Evolutionary conservation across 257 asterid genomes (phyloP), one percentile per base, ranked within the genome.

Genomic region (Ballota nigra): DNA sequence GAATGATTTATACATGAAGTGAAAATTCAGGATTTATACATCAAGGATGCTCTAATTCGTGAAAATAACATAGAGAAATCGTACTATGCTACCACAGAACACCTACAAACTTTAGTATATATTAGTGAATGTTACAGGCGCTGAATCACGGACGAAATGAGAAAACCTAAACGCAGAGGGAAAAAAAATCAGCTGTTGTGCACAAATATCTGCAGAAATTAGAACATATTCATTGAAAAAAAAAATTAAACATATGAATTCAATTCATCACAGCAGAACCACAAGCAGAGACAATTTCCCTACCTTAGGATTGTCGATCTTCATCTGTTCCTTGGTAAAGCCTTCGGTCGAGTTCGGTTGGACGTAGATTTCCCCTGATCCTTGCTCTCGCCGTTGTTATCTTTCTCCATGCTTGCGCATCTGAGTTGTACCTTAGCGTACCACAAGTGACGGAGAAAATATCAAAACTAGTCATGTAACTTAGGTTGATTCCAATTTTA

Each of bases 261-360:
- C 31, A 51, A 26, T 28, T 53, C 49, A 66, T 23, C 45, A 60
- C 19, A 72, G 8, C 18, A 53, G 9, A 61, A 43, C 28, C 34
- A 41, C 16, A 43, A 47, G 15, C 28, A 57, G 43, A 49, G 40
- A 12, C 9, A 20, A 2, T 45, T n/a, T 52, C 2, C 33, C 24
- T 60, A 86, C 91, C 86, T 83, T 86, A 1, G 92, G 93, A 51
- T 86, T 87, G 45, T 85, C 82, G 19, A 80, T 75, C 80, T 89
- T 83, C 74, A 70, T 85, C 66, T 80, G 92, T 79, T 83, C 90
- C 62, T 86, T 34, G 79, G 76, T 20, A n/a, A n/a, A n/a, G n/a
- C n/a, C n/a, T n/a, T n/a, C n/a, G n/a, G n/a, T n/a, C n/a, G n/a
- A n/a, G n/a, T n/a, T n/a, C n/a, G n/a, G n/a, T 80, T 72, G 31